phyloP scores from a whole-genome alignment of 2,329 filamentous ascomycete species.

The Ophiostoma triangulosporum region DNA sequence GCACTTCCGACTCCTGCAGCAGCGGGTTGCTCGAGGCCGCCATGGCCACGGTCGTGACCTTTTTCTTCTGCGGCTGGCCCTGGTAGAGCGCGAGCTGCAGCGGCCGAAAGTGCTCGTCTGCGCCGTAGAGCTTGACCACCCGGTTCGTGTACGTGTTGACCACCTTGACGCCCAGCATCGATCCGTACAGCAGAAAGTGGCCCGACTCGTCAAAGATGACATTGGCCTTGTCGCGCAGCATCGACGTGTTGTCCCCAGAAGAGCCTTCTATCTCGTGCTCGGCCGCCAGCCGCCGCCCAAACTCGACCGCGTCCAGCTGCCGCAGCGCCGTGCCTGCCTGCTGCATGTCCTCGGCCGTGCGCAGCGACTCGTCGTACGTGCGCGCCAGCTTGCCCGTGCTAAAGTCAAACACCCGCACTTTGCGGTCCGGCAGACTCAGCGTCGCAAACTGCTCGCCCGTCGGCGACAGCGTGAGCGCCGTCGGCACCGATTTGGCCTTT shows the following conservation, averaged over 20 bases:
- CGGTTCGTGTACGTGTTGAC: slow-evolving; percentile 92
- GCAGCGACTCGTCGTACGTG: slow-evolving; percentile 88
- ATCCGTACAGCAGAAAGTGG: slow-evolving; percentile 89
- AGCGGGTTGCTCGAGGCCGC: slow-evolving; percentile 89
- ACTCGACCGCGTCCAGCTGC: slow-evolving; percentile 80
- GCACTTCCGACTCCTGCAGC: slow-evolving; percentile 76
- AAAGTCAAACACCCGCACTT: slow-evolving; percentile 90
- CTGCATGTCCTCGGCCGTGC: slow-evolving; percentile 86
- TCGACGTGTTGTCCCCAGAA: no score
- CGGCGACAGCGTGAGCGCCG: slow-evolving; percentile 73
- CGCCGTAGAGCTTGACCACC: slow-evolving; percentile 78
- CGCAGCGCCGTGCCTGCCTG: slow-evolving; percentile 75
- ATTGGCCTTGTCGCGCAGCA: slow-evolving; percentile 51
- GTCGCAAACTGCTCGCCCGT: slow-evolving; percentile 76
- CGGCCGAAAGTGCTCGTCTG: slow-evolving; percentile 75
- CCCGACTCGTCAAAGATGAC: slow-evolving; percentile 93
- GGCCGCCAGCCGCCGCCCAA: slow-evolving; percentile 72
- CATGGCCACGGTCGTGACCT: slow-evolving; percentile 89
- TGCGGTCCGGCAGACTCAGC: slow-evolving; percentile 84
- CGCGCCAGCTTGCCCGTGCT: slow-evolving; percentile 74
- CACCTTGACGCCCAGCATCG: slow-evolving; percentile 83
- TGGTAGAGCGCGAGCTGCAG: slow-evolving; percentile 82
- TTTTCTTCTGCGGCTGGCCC: slow-evolving; percentile 88
- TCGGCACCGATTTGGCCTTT: slow-evolving; percentile 76
- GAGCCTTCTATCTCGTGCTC: slow-evolving; percentile 79